Percentiles rank a stretch among this genome's conserved stretches.
These are phyloP conservation scores for Cyberlindnera nakhonratchasimensis DNA, from an alignment of 805 yeast species.

Conservation along the genomic window DNA sequence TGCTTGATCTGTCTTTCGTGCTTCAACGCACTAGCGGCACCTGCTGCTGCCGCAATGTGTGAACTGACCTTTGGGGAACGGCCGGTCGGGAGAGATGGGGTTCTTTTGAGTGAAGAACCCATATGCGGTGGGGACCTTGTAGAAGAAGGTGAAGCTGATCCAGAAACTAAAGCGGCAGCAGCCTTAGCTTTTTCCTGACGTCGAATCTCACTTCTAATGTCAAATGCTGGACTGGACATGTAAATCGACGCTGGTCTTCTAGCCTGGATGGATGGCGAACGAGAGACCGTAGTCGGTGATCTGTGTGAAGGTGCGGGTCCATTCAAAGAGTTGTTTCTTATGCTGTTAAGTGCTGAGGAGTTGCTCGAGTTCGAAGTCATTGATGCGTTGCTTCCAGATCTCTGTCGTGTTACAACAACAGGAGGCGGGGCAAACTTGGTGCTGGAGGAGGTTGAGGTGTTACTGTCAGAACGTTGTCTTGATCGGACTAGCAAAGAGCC, in stretches of 20 bases:
- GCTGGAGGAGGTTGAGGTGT: slow-evolving; percentile 11
- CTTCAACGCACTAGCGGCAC: slow-evolving; percentile 21
- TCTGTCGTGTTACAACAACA: slow-evolving; percentile 9
- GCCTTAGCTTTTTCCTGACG: slow-evolving; percentile 23
- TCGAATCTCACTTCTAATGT: slow-evolving; percentile 26
- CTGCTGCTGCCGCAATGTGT: slow-evolving; percentile 24
- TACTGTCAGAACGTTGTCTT: slow-evolving; percentile 20
- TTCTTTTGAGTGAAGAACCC: slow-evolving; percentile 3
- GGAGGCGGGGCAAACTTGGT: background rate
- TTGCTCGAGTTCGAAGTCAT: slow-evolving; percentile 16
- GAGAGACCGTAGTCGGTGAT: slow-evolving; percentile 19
- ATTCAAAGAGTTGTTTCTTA: slow-evolving; percentile 10
- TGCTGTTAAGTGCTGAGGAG: slow-evolving; percentile 15
- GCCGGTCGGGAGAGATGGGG: slow-evolving; percentile 15
- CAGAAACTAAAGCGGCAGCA: slow-evolving; percentile 9
- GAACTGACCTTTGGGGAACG: background rate
- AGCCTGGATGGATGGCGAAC: slow-evolving; percentile 20
- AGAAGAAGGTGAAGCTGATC: background rate
- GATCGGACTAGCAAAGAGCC: slow-evolving; percentile 13
- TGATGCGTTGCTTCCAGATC: slow-evolving; percentile 23
- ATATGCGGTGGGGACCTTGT: too few species aligned
- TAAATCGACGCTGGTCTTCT: slow-evolving; percentile 24
- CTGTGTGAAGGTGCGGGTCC: slow-evolving; percentile 1
- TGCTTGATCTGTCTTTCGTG: slow-evolving; percentile 15
- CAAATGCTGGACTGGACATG: slow-evolving; percentile 28